phyloP scores from a whole-genome alignment of 2,329 filamentous ascomycete species.

The Pyrenophora graminea region DNA sequence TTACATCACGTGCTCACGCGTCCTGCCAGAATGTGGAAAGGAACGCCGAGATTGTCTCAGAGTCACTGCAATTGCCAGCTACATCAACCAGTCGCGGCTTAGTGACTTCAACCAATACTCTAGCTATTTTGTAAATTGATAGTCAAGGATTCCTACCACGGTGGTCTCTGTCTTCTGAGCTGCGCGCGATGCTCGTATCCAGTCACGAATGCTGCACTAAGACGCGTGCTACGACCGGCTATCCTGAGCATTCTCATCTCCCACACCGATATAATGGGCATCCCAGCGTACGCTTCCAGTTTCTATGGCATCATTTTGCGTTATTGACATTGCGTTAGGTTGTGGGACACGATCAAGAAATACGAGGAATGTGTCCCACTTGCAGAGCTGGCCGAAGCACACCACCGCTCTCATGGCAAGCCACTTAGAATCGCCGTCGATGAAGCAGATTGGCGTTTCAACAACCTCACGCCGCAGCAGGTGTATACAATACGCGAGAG shows the following conservation, averaged over 20 bases:
- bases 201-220: conserved; percentile 2
- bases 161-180: no score
- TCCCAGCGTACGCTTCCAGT: conserved; percentile 20
- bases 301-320: neutral
- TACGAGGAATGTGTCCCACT: conserved; percentile 40
- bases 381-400: conserved; percentile 46
- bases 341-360: conserved; percentile 48
- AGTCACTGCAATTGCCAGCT: no score
- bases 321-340: conserved; percentile 15
- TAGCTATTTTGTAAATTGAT: no score
- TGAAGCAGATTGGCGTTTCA: conserved; percentile 52
- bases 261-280: conserved; percentile 23
- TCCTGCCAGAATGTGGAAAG: neutral
- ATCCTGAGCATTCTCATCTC: neutral
- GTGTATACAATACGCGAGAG: conserved; percentile 44
- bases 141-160: no score
- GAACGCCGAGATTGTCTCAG: neutral
- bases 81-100: no score
- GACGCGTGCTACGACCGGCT: conserved; percentile 8
- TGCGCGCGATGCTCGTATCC: no score
- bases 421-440: conserved; percentile 51
- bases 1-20: conserved; percentile 4
- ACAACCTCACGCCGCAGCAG: conserved; percentile 45
- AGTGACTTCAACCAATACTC: no score
- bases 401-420: conserved; percentile 40